Base-by-base conservation (phyloP, 345 rosid species). In the Euphorbia peplus region DNA sequence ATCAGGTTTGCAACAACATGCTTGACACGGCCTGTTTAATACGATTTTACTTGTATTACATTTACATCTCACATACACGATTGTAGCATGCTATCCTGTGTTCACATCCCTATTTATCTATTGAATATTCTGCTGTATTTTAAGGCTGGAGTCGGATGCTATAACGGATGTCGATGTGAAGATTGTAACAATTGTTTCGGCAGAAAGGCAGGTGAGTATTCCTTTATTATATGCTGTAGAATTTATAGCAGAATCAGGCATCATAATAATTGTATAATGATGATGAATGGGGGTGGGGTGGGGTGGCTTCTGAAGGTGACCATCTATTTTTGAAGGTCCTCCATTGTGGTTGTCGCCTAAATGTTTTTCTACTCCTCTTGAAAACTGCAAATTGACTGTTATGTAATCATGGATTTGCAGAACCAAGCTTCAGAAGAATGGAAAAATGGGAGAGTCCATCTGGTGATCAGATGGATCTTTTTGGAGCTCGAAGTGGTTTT, bases 101-200 rank as follows among this genome's bases (percentile, higher is more conserved):
- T 32, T 32, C 3, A 32, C 3, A 32, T 32, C 6, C 37, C 37
- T 57, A 26, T 46, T 62, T 54, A 41, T 26, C 11, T 19, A 21
- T 53, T 11, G n/a, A 42, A 59, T 9, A 42, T 62, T 71, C 64
- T 69, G 21, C 60, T 63, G 11, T 12, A 3, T 52, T 67, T 58
- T 2, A 60, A 81, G 84, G 81, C 79, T 41, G 72, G 73, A 19
- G 83, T 83, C 59, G 87, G 87, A 71, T 83, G 84, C 76, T 76
- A 76, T 15, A 73, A 66, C 44, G 81, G 76, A 69, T 83, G 87
- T 63, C 74, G 79, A 14, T 83, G 87, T 57, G 87, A 80, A 71
- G 63, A 58, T 64, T 83, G 87, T 63, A 29, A 67, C 51, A 83
- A 83, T 68, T 30, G 81, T 30, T 76, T 60, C 15, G 83, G 83